Base-by-base conservation (phyloP, 176 grass and related monocot species). In the Avena insularis region DNA sequence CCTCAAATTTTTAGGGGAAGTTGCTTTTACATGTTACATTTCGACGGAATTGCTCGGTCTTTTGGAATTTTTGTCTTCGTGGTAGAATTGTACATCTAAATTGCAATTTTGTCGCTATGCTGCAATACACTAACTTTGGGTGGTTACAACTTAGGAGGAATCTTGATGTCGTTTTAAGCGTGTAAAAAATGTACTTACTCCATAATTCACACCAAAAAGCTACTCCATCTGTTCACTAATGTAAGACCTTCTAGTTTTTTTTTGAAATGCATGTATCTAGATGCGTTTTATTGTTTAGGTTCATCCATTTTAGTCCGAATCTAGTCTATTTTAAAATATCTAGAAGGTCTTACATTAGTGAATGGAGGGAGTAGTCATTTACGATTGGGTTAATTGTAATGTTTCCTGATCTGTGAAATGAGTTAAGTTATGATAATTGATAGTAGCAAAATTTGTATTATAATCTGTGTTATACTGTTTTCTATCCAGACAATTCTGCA, bases 401-500 rank as follows among this genome's bases (percentile, higher is more conserved):
- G 3, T 56, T 87, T 87, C 59, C 86, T 76, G 64, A 49, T 57
- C 23, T 70, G 33, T 86, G 17, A 50, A 85, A 68, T 66, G 51
- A 58, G 51, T 78, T 90, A 25, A 40, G 21, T 38, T 17, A 60
- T 38, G 56, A 23, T 68, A 45, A 1, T 70, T 38, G 56, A 19
- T 68, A 45, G 1, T 70, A 19, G 4, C 8, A 70, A 55, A 79
- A 79, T 5, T 10, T 79, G 43, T 35, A 16, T 77, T 8, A 70
- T 84, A 68, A 80, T 83, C 4, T 59, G n/a, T 79, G 62, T 47
- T 31, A 60, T 85, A 63, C 79, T 86, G 40, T 78, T 86, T 81
- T 17, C 61, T 82, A 36, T 69, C 15, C 92, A 98, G 96, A 96
- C 87, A 9, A 96, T 98, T 80, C 77, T 98, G 83, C 96, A 96